A percentile compares a stretch with the other conserved stretches of the same genome.
These are phyloP conservation scores for Neonectria faginata DNA, from an alignment of 2,329 filamentous ascomycete species.

Conservation along the genomic window DNA sequence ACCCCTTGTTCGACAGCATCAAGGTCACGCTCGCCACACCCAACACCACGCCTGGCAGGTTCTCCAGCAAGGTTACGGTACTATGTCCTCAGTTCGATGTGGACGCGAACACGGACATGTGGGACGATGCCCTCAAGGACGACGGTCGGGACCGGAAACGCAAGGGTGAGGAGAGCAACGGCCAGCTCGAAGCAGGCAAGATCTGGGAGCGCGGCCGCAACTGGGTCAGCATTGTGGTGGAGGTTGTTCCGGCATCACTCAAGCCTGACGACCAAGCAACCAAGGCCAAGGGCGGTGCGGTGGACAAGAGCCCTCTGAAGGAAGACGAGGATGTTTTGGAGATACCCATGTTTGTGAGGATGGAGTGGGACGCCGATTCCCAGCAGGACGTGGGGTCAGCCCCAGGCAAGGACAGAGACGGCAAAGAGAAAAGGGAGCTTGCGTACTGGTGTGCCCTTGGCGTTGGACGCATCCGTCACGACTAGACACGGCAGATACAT, in stretches of 20 bases:
- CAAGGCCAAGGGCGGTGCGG: slow-evolving; percentile 49
- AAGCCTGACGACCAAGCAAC: slow-evolving; percentile 52
- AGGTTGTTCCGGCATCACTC: slow-evolving; percentile 79
- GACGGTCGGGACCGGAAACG: slow-evolving; percentile 53
- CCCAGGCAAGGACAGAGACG: slow-evolving; percentile 66
- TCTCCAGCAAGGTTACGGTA: slow-evolving; percentile 85
- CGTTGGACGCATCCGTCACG: slow-evolving; percentile 79
- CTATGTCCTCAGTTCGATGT: slow-evolving; percentile 95
- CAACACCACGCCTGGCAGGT: slow-evolving; percentile 79
- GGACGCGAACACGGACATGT: slow-evolving; percentile 88
- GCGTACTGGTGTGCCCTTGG: slow-evolving; percentile 97
- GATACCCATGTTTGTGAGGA: slow-evolving; percentile 91
- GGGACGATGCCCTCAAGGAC: slow-evolving; percentile 86
- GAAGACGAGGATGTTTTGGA: slow-evolving; percentile 78
- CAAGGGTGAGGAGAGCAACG: slow-evolving; percentile 55
- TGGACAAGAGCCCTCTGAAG: slow-evolving; percentile 60
- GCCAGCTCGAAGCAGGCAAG: slow-evolving; percentile 85
- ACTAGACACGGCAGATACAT: slow-evolving; percentile 43
- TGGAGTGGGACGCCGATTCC: slow-evolving; percentile 87
- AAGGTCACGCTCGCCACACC: slow-evolving; percentile 90
- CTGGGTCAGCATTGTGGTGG: slow-evolving; percentile 93
- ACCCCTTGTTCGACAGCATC: slow-evolving; percentile 92
- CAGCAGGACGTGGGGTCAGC: slow-evolving; percentile 72
- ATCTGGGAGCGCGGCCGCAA: slow-evolving; percentile 96
- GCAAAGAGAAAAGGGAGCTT: slow-evolving; percentile 84